These are phyloP conservation scores for Bonia amplexicaulis DNA, from an alignment of 176 grass and related monocot species.

Conservation along the genomic window DNA sequence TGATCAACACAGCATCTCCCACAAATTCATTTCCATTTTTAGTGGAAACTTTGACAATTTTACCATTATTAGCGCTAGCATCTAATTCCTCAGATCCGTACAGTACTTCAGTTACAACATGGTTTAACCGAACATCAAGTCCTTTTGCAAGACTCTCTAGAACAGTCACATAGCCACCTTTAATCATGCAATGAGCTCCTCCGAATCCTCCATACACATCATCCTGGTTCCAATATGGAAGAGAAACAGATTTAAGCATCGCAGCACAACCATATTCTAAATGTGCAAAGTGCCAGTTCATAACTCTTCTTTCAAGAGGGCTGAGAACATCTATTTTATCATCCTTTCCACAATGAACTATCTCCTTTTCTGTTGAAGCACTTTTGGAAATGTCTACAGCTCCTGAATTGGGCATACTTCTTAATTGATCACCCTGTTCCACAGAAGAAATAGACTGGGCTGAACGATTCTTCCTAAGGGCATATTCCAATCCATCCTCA, in stretches of 20 bases:
- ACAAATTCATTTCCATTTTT: conserved; percentile 71
- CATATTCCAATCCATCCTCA: conserved; percentile 88
- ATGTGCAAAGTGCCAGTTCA: conserved; percentile 99
- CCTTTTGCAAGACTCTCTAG: conserved; percentile 70
- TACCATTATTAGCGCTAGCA: conserved; percentile 21
- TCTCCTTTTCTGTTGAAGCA: conserved; percentile 43
- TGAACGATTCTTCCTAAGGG: conserved; percentile 66
- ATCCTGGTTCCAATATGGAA: conserved; percentile 99
- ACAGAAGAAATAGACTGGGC: conserved; percentile 40
- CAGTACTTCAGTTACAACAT: conserved; percentile 65
- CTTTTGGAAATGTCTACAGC: conserved; percentile 27
- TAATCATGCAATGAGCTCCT: conserved; percentile 98
- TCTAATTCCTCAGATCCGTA: conserved; percentile 42
- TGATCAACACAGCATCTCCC: conserved; percentile 87
- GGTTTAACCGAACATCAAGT: conserved; percentile 80
- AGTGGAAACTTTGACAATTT: conserved; percentile 69
- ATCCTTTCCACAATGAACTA: conserved; percentile 24
- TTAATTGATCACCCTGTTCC: conserved; percentile 40
- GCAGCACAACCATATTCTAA: conserved; percentile 98
- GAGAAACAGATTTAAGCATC: conserved; percentile 85
- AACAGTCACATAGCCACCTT: conserved; percentile 89
- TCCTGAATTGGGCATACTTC: conserved; percentile 35
- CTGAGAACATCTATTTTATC: conserved; percentile 57
- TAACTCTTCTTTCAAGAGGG: conserved; percentile 86
- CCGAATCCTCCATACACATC: conserved; percentile 97